Evolutionary conservation across 2,329 filamentous ascomycete genomes (phyloP).

Genomic region (Sclerotiophoma versabilis): DNA sequence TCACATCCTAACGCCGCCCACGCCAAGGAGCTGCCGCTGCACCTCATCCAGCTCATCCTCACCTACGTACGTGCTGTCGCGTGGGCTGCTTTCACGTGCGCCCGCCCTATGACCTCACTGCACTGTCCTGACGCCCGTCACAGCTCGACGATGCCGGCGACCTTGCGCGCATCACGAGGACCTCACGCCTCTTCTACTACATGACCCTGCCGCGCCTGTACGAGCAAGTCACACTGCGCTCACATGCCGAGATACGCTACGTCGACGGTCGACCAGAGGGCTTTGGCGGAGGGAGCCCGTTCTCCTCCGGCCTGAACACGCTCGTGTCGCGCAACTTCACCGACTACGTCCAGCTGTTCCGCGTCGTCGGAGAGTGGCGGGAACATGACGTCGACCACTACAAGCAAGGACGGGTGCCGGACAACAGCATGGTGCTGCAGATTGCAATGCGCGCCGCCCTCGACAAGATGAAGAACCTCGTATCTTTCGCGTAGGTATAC

Average conservation of each 20-base stretch:
- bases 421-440: constrained; percentile 69
- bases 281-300: constrained; percentile 68
- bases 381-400: constrained; percentile 66
- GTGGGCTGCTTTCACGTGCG: background rate
- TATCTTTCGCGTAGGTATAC: constrained; percentile 57
- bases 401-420: constrained; percentile 66
- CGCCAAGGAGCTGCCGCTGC: constrained; percentile 60
- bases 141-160: constrained; percentile 66
- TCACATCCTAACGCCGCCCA: constrained; percentile 37
- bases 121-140: constrained; percentile 15
- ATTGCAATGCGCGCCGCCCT: constrained; percentile 65
- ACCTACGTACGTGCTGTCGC: constrained; percentile 56
- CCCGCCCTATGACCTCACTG: constrained; percentile 21
- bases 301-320: constrained; percentile 68
- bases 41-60: constrained; percentile 65
- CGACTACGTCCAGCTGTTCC: constrained; percentile 60
- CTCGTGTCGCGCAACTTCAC: constrained; percentile 64
- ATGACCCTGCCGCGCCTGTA: constrained; percentile 70
- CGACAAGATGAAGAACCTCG: constrained; percentile 64
- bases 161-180: constrained; percentile 65
- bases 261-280: constrained; percentile 65
- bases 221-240: constrained; percentile 62
- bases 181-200: constrained; percentile 68
- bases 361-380: constrained; percentile 63
- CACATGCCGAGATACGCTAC: constrained; percentile 66